These are phyloP conservation scores for Solanum medicagineum DNA, from an alignment of 257 asterid genomes.

Conservation along the genomic window DNA sequence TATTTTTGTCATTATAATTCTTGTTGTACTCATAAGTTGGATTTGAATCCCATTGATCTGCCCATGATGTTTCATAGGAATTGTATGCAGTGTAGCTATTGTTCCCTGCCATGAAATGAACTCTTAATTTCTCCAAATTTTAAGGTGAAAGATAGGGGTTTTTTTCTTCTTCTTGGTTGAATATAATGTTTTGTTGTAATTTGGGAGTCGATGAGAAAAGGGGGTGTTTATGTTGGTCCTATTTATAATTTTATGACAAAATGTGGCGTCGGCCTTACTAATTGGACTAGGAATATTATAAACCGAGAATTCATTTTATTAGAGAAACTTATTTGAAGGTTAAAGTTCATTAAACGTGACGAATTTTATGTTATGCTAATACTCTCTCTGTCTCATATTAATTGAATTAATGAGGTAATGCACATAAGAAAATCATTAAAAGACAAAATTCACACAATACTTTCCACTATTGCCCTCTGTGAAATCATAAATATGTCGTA, in stretches of 20 bases:
- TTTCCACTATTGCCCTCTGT: no score
- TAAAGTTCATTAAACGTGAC: neutral
- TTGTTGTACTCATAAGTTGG: constrained; percentile 14
- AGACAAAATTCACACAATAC: no score
- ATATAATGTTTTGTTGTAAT: neutral
- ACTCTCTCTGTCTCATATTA: no score
- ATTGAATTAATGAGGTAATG: no score
- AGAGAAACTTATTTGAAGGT: neutral
- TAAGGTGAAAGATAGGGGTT: no score
- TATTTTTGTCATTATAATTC: neutral
- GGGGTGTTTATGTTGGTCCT: neutral
- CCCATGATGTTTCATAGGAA: constrained; percentile 69
- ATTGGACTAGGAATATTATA: neutral
- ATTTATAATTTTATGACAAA: neutral
- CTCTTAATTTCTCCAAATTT: neutral
- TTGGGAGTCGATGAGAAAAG: neutral
- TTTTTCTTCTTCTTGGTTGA: neutral
- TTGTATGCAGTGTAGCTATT: constrained; percentile 7
- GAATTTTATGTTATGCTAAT: no score
- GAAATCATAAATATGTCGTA: no score
- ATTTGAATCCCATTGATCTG: constrained; percentile 55
- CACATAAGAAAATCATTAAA: no score
- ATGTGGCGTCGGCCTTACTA: neutral
- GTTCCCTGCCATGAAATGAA: neutral
- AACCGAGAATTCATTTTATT: neutral